Base-by-base conservation (phyloP, 352 stramenopile genomes). In the Globisporangium apiculatum region DNA sequence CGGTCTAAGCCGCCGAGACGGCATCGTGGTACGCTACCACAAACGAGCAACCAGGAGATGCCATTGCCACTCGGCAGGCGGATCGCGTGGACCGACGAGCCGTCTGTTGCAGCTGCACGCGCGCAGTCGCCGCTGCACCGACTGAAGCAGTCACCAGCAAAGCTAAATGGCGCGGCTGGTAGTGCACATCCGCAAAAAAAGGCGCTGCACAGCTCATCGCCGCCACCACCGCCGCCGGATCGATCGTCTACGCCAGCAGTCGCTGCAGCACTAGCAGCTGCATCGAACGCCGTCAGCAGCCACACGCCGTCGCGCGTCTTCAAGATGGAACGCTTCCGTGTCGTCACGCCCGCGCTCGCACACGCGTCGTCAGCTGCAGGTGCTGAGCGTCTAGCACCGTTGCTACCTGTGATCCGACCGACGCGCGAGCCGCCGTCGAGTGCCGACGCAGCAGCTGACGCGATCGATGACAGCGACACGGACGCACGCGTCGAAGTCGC, bases 251-350 rank as follows among this genome's bases (percentile, higher is more conserved):
- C 15, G 45, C 5, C 45, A 17, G 15, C 38, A 41, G 9, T 47
- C 57, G 18, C 59, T 51, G 7, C 53, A 62, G 7, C 49, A 57
- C 1, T 48, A 51, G 15, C 55, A 43, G 1, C 62, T 35, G 59
- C 54, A 24, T 70, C 56, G 42, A 55, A 11, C 43, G 18, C 48
- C 12, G 51, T 8, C 40, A 64, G 64, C 3, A 10, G 12, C 24
- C 42, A 67, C 73, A 9, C 76, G 5, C 76, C 75, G 4, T 73
- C 45, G 15, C 70, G 79, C 0, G 56, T 72, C n/a, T 87, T 90
- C 54, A 82, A 86, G 46, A 86, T 90, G 75, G 76, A 87, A 10
- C 77, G 79, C 3, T 75, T 79, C 51, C 77, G 77, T 9, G 65
- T 90, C 40, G 49, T 87, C 48, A 88, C 75, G 3, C 79, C 79